Evolutionary conservation across 2,329 filamentous ascomycete genomes (phyloP), one percentile per base, ranked within the genome.

Genomic region (Cercospora brassicicola): DNA sequence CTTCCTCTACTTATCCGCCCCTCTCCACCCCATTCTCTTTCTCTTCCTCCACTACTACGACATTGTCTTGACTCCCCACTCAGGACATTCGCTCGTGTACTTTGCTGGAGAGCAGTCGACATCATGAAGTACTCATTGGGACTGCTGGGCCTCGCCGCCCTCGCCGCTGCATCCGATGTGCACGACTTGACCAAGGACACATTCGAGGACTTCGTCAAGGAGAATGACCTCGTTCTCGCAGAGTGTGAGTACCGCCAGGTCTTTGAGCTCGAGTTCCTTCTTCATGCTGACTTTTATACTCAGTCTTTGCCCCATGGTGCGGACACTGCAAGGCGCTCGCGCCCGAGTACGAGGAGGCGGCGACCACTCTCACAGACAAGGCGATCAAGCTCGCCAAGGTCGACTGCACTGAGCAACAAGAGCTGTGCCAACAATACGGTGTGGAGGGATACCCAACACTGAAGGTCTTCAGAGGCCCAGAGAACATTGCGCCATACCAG

Each of bases 271-370:
- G 39, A 33, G 55, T 59, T 42, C 28, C 39, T n/a, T 60, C 13
- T 11, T 15, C 33, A n/a, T 30, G 55, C 65, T 65, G 42, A 67
- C 59, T 7, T 18, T 9, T 48, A 7, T 28, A 51, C 9, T 2
- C 62, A 93, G 91, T 97, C 89, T 97, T 92, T 81, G 94, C 94
- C 74, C 94, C 94, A 76, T 96, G 94, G 94, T 96, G 92, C 76
- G 94, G 94, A 73, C 94, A 98, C 87, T 98, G 94, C 91, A 98
- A 99, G 87, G 94, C 94, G 69, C 92, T 99, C 74, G 95, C 91
- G 71, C 91, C 92, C 79, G 92, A 95, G 83, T 96, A 95, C 82
- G 92, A 96, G 84, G 89, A 92, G 81, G 92, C 92, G 62, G 92
- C 92, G 61, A 94, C 91, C 31, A 86, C 88, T 33, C 86, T 96